phyloP scores from a whole-genome alignment of 2,329 filamentous ascomycete genomes.

The Cladophialophora bantiana region DNA sequence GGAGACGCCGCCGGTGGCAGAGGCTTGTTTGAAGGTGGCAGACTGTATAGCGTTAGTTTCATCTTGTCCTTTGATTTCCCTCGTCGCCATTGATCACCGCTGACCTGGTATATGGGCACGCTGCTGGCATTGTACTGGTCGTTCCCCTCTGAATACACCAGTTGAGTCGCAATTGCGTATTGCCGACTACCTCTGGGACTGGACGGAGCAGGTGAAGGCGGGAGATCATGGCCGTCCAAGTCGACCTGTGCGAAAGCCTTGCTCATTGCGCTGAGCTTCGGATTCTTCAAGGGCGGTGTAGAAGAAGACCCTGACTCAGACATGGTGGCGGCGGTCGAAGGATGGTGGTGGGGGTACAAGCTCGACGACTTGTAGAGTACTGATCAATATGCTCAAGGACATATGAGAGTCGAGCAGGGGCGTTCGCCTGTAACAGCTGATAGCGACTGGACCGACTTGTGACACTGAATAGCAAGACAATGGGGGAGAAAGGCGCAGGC shows the following conservation, averaged over 20 bases:
- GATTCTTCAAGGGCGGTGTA: slow-evolving; percentile 40
- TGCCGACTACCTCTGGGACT: slow-evolving; percentile 84
- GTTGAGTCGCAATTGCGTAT: slow-evolving; percentile 92
- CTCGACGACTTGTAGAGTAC: slow-evolving; percentile 40
- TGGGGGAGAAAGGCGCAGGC: slow-evolving; percentile 6
- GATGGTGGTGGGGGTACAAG: slow-evolving; percentile 39
- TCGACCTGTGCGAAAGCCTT: slow-evolving; percentile 71
- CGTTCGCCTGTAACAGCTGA: slow-evolving; percentile 1
- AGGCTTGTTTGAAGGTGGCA: slow-evolving; percentile 95
- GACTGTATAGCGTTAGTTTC: slow-evolving; percentile 59
- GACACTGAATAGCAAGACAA: slow-evolving; percentile 10
- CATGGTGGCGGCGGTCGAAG: slow-evolving; percentile 34
- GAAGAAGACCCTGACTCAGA: slow-evolving; percentile 41
- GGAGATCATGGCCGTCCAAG: slow-evolving; percentile 81
- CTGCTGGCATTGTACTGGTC: slow-evolving; percentile 98
- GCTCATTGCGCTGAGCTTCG: slow-evolving; percentile 47
- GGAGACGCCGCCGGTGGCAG: slow-evolving; percentile 69
- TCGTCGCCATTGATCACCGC: slow-evolving; percentile 13
- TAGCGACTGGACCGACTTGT: not conserved
- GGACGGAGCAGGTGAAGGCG: slow-evolving; percentile 90
- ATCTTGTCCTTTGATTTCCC: not conserved
- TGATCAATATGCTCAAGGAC: slow-evolving; percentile 41
- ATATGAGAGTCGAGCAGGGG: slow-evolving; percentile 34
- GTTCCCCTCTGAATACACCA: slow-evolving; percentile 94
- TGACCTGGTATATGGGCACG: slow-evolving; percentile 90